Conservation (phyloP, 306 rosid species). For the Lotus japonicus region DNA sequence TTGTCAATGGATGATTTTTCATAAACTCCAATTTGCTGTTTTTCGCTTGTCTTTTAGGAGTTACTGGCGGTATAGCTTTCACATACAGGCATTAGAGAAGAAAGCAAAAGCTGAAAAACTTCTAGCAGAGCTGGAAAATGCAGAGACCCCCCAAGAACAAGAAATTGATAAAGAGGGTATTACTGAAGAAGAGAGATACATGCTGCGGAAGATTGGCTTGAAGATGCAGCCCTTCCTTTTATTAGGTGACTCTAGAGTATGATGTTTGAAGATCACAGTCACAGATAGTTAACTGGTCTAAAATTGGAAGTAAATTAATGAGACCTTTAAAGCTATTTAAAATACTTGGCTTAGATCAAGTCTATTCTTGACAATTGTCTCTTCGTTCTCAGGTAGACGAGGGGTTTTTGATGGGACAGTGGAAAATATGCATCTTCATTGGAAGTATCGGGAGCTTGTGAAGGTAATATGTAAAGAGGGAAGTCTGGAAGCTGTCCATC, state of each 20-base stretch:
- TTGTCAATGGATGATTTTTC: conserved; percentile 58
- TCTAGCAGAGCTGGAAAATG: conserved; percentile 56
- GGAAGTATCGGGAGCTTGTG: conserved; percentile 96
- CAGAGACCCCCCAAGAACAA: conserved; percentile 41
- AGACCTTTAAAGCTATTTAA: background rate
- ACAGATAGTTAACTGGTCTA: conserved; percentile 2
- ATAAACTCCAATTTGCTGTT: conserved; percentile 24
- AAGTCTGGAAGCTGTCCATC: conserved; percentile 45
- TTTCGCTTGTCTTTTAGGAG: conserved; percentile 1
- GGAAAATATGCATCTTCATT: conserved; percentile 98
- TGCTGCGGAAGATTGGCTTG: conserved; percentile 87
- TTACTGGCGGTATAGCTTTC: conserved; percentile 19
- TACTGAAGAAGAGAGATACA: conserved; percentile 73
- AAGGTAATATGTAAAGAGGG: conserved; percentile 52
- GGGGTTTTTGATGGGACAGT: conserved; percentile 92
- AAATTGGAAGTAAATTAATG: conserved; percentile 7
- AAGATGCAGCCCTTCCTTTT: conserved; percentile 85
- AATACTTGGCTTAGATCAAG: background rate
- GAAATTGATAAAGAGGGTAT: conserved; percentile 87
- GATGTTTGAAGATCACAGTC: conserved; percentile 14
- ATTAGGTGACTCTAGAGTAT: conserved; percentile 55
- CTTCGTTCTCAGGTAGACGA: conserved; percentile 55
- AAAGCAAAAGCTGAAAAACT: conserved; percentile 64
- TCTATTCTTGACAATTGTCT: conserved; percentile 14
- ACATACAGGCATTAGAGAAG: conserved; percentile 65